phyloP scores from a whole-genome alignment of 495 filamentous ascomycete species.

The Trichoderma erinaceum region DNA sequence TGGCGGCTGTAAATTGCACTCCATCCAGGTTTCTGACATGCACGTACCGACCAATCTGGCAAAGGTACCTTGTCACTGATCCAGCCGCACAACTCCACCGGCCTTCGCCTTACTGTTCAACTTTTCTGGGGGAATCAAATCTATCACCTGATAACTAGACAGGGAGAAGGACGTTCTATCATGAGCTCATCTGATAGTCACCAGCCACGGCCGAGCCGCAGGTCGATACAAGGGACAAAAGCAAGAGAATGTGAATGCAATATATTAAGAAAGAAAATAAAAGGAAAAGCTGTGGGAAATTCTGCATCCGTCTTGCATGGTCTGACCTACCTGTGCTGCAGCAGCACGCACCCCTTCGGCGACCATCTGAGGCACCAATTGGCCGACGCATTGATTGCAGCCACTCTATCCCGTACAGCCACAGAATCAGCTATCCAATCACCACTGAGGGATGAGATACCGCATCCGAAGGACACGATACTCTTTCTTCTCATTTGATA shows the following conservation, averaged over 20 bases:
- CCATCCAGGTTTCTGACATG: background rate
- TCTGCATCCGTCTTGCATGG: slow-evolving; percentile 4
- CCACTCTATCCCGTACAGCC: slow-evolving; percentile 10
- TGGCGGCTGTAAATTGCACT: background rate
- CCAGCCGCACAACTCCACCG: slow-evolving; percentile 10
- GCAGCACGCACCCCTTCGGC: slow-evolving; percentile 3
- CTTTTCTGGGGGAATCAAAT: slow-evolving; percentile 1
- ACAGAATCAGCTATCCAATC: background rate
- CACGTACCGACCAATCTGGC: background rate
- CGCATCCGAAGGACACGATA: background rate
- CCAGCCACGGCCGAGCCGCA: background rate
- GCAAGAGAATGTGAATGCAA: background rate
- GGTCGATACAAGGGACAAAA: background rate
- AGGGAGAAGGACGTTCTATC: background rate
- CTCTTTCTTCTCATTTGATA: background rate
- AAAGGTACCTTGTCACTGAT: background rate
- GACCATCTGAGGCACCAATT: slow-evolving; percentile 1
- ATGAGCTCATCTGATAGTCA: background rate
- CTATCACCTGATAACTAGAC: slow-evolving; percentile 5
- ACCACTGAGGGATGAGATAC: background rate
- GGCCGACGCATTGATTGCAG: background rate
- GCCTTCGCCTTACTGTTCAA: background rate
- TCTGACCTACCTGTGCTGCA: background rate
- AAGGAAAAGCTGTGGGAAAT: background rate
- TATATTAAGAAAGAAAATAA: background rate